Evolutionary conservation across 225 moss, liverwort and hornwort genomes (phyloP).

Genomic region (Pseudisothecium myosuroides): DNA sequence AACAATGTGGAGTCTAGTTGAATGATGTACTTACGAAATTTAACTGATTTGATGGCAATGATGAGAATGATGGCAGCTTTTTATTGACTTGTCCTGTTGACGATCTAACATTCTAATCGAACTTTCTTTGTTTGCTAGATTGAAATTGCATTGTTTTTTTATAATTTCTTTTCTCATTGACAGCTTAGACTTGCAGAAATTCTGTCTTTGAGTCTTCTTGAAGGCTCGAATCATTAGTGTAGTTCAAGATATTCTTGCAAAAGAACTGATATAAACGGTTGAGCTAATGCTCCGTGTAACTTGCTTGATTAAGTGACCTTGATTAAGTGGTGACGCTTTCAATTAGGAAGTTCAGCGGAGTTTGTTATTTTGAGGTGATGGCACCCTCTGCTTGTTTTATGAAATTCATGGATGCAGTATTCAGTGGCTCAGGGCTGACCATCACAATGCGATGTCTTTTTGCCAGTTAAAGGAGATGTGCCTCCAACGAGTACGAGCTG

Average conservation of each 20-base stretch:
- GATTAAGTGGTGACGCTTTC: neutral
- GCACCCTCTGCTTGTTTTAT: neutral
- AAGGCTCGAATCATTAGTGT: neutral
- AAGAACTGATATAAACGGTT: neutral
- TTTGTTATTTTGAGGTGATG: neutral
- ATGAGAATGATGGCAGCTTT: neutral
- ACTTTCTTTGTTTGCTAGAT: neutral
- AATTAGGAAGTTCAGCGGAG: neutral
- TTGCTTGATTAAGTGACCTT: neutral
- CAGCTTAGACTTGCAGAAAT: neutral
- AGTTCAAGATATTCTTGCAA: neutral
- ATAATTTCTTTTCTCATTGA: neutral
- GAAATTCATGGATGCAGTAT: neutral
- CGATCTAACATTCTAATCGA: neutral
- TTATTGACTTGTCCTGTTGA: neutral
- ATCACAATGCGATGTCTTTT: neutral
- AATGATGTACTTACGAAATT: neutral
- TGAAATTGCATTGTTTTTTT: neutral
- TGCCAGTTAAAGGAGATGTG: constrained; percentile 78
- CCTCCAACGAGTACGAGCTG: constrained; percentile 69
- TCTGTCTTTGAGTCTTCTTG: neutral
- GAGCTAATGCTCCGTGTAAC: neutral
- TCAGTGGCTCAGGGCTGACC: neutral
- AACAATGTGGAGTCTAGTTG: neutral
- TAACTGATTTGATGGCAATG: neutral